A percentile compares a stretch with the other conserved stretches of the same genome.
Evolutionary conservation across 257 asterid genomes (phyloP).

Genomic region (Salvia miltiorrhiza): DNA sequence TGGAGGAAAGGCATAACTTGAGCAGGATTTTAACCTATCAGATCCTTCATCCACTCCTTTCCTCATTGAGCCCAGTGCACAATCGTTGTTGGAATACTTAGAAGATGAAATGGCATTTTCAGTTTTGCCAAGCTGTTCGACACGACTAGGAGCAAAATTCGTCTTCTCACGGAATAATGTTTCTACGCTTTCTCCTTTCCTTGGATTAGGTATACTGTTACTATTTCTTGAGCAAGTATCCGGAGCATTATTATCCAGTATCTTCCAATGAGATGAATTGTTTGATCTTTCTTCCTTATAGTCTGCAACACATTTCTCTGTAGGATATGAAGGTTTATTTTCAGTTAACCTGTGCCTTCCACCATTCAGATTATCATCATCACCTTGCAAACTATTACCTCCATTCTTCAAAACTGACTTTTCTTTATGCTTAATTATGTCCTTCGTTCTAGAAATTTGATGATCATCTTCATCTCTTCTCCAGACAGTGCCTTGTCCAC

Average conservation of each 20-base stretch:
- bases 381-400: slow-evolving; percentile 35
- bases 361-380: slow-evolving; percentile 19
- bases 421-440: slow-evolving; percentile 24
- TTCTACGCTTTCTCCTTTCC: slow-evolving; percentile 31
- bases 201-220: slow-evolving; percentile 23
- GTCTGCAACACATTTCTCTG: slow-evolving; percentile 32
- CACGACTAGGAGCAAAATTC: slow-evolving; percentile 24
- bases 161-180: slow-evolving; percentile 35
- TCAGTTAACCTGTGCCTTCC: slow-evolving; percentile 36
- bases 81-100: slow-evolving; percentile 20
- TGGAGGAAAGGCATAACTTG: slow-evolving; percentile 52
- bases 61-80: slow-evolving; percentile 22
- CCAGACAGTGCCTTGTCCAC: slow-evolving; percentile 30
- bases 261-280: slow-evolving; percentile 38
- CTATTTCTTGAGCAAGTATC: slow-evolving; percentile 24
- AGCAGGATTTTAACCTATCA: slow-evolving; percentile 38
- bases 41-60: slow-evolving; percentile 34
- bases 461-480: slow-evolving; percentile 39
- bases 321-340: slow-evolving; percentile 28
- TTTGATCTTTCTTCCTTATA: slow-evolving; percentile 37
- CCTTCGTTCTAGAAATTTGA: slow-evolving; percentile 35
- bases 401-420: slow-evolving; percentile 32
- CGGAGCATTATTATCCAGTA: slow-evolving; percentile 29
- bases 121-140: slow-evolving; percentile 28
- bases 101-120: slow-evolving; percentile 29